These are phyloP conservation scores for Dissoconium aciculare DNA, from an alignment of 2,329 filamentous ascomycete species.

Conservation along the genomic window DNA sequence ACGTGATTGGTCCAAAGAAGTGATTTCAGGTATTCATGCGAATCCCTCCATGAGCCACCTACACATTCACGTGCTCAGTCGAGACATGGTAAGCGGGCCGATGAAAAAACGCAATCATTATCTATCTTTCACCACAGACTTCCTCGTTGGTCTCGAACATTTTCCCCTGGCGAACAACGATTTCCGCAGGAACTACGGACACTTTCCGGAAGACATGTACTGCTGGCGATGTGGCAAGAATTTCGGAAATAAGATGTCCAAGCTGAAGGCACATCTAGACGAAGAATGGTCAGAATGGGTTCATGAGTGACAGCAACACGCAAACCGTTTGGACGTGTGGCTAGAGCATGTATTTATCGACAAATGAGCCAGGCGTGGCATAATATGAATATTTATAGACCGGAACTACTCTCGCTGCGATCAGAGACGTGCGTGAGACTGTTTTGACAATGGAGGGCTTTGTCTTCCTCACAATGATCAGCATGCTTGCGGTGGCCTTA, in stretches of 20 bases:
- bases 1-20: slow-evolving; percentile 61
- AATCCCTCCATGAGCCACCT: slow-evolving; percentile 84
- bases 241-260: slow-evolving; percentile 60
- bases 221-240: slow-evolving; percentile 74
- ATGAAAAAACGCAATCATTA: slow-evolving; percentile 79
- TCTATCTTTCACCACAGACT: slow-evolving; percentile 75
- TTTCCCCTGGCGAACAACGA: slow-evolving; percentile 62
- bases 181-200: slow-evolving; percentile 43
- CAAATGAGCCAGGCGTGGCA: neutral
- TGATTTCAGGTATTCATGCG: slow-evolving; percentile 69
- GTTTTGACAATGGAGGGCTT: too few species aligned
- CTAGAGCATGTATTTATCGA: neutral
- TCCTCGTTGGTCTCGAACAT: slow-evolving; percentile 63
- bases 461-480: too few species aligned
- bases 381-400: slow-evolving; percentile 1
- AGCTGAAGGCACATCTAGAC: slow-evolving; percentile 60
- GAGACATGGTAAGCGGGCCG: slow-evolving; percentile 58
- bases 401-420: too few species aligned
- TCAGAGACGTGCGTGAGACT: too few species aligned
- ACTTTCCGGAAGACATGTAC: slow-evolving; percentile 46
- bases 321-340: too few species aligned
- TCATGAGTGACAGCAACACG: slow-evolving; percentile 41
- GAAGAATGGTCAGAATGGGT: slow-evolving; percentile 66
- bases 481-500: too few species aligned
- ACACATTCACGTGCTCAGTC: slow-evolving; percentile 74